Evolutionary conservation across 2,329 filamentous ascomycete genomes (phyloP), one percentile per base, ranked within the genome.

Genomic region (Scleromitrula shiraiana): DNA sequence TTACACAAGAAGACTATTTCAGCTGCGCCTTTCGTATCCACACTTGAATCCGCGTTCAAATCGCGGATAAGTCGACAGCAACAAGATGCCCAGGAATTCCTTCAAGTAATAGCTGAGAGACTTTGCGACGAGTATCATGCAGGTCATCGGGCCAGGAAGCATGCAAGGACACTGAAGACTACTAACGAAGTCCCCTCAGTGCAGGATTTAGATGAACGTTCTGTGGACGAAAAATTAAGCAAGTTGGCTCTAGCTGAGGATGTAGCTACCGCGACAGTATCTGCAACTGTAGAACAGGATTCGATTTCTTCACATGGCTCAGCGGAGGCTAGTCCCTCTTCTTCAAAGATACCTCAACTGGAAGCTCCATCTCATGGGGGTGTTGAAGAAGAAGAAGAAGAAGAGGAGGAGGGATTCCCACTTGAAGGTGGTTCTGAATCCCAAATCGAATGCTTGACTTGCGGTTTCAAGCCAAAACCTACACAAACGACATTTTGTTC

Each of bases 81-180:
- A 67, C 93, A 98, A 67, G 93, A 98, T 70, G 93, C 93, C 9
- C 93, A 98, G 63, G 93, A 98, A 65, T 96, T 98, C 55, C 69
- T 98, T 48, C 93, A 98, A 68, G 83, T 97, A 41, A 84, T 98
- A 10, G 85, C 88, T 2, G 91, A 98, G 69, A 78, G 91, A 44
- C 72, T 98, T 48, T 89, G 88, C 60, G 93, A 98, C 62, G 93
- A 98, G 67, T 95, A 96, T 61, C 83, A 94, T 63, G 89, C 89
- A 4, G 89, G 88, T 1, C 76, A 78, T 59, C 78, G 84, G 62
- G 89, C 88, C 10, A 76, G 90, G 53, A 70, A 69, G 38, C 73
- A 77, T 50, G 80, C 80, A 3, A 69, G 64, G 40, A 66, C 56
- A 56, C 37, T 50, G n/a, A 41, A 27, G 17, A 14, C 41, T 29